These are phyloP conservation scores for Cadophora sp. DNA, from an alignment of 2,329 filamentous ascomycete species.

Conservation along the genomic window DNA sequence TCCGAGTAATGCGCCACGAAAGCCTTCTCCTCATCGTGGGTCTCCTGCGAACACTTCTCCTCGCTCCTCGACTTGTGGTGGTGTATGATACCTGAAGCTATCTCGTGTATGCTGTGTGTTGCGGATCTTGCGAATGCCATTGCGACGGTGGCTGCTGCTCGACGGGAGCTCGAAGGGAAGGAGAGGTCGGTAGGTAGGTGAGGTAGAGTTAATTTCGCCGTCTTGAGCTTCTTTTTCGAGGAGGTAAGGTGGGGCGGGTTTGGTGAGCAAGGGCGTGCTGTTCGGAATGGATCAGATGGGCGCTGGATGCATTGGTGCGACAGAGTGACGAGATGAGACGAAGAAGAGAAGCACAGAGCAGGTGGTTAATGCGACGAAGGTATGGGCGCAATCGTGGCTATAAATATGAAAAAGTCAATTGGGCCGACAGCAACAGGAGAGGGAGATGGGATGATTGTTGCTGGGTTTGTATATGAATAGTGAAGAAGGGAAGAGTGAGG, in stretches of 20 bases:
- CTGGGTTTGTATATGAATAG: background rate
- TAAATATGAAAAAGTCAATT: slow-evolving; percentile 8
- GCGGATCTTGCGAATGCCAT: slow-evolving; percentile 22
- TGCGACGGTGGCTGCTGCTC: slow-evolving; percentile 14
- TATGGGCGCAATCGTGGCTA: background rate
- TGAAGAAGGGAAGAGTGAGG: background rate
- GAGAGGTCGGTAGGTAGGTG: background rate
- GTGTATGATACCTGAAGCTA: slow-evolving; percentile 20
- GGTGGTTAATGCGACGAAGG: background rate
- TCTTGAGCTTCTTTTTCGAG: background rate
- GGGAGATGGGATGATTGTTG: background rate
- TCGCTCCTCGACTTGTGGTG: slow-evolving; percentile 13
- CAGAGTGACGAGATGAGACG: slow-evolving; percentile 15
- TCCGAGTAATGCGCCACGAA: slow-evolving; percentile 40
- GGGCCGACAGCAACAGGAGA: too few species aligned
- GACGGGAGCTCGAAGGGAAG: background rate
- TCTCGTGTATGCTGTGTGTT: slow-evolving; percentile 21
- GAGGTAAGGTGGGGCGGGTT: slow-evolving; percentile 12
- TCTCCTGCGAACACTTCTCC: slow-evolving; percentile 20
- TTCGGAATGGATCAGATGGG: slow-evolving; percentile 4
- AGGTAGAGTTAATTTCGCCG: background rate
- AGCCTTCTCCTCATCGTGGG: slow-evolving; percentile 39
- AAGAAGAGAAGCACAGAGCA: slow-evolving; percentile 1
- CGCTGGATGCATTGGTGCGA: slow-evolving; percentile 23
- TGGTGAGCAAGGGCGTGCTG: slow-evolving; percentile 11